These are phyloP conservation scores for Trypanosoma boissoni DNA, from an alignment of 208 protist species.

Conservation along the genomic window DNA sequence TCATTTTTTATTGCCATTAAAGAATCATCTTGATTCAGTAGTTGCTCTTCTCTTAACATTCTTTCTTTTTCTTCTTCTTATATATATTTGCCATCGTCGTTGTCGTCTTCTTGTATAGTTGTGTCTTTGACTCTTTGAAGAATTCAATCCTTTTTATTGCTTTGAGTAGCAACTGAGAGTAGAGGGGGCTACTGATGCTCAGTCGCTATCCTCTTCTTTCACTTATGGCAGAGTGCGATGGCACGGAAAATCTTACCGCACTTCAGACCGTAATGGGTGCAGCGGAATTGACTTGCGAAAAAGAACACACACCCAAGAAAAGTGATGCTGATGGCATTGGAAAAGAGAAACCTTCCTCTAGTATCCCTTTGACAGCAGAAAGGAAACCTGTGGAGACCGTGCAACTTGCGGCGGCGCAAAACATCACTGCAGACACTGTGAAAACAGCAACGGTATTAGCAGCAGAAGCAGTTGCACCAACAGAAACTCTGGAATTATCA, in stretches of 20 bases:
- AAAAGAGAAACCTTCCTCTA: no score
- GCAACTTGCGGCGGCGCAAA: no score
- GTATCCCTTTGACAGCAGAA: no score
- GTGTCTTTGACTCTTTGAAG: no score
- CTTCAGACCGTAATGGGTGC: background rate
- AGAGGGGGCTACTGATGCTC: background rate
- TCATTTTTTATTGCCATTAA: no score
- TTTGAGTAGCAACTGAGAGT: no score
- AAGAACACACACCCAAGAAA: conserved; percentile 1
- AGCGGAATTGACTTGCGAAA: background rate
- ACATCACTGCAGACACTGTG: no score
- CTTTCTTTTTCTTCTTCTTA: conserved; percentile 19
- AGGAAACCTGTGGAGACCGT: no score
- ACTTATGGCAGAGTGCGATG: conserved; percentile 12
- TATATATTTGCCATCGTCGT: background rate
- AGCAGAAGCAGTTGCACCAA: background rate
- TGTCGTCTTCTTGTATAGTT: background rate
- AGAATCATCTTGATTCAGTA: no score
- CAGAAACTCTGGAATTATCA: background rate
- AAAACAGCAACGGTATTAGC: no score
- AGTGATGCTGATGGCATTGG: conserved; percentile 5
- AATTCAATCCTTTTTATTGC: no score
- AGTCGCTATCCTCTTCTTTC: background rate
- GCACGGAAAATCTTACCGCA: background rate
- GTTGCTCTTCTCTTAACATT: background rate